phyloP scores from a whole-genome alignment of 805 yeast genomes.

The Wickerhamiella parazyma region DNA sequence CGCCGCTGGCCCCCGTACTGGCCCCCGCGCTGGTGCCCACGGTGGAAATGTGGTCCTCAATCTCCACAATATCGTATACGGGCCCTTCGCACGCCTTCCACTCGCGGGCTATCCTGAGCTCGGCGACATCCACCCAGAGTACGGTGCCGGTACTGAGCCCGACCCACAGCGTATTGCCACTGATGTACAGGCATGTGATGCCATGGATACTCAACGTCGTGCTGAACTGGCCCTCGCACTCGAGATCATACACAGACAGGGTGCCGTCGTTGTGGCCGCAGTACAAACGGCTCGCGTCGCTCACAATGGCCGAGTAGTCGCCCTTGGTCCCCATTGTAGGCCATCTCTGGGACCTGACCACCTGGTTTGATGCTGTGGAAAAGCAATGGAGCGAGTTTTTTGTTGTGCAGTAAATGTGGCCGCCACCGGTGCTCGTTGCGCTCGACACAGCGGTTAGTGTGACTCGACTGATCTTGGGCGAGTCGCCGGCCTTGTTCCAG shows the following conservation, averaged over 20 bases:
- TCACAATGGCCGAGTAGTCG: neutral
- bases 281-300: neutral
- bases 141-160: conserved; percentile 7
- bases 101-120: neutral
- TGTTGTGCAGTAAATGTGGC: neutral
- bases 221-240: neutral
- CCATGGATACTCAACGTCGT: neutral
- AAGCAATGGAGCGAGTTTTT: conserved; percentile 2
- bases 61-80: neutral
- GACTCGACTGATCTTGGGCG: neutral
- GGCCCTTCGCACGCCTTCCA: neutral
- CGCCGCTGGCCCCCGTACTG: too few species aligned
- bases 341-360: neutral
- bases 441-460: neutral
- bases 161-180: neutral
- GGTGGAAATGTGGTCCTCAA: neutral
- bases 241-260: neutral
- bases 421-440: neutral
- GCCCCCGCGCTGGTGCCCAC: neutral
- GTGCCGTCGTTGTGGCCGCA: conserved; percentile 11
- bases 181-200: neutral
- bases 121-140: neutral
- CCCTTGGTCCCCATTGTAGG: neutral
- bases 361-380: neutral
- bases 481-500: neutral